A percentile compares a stretch with the other conserved stretches of the same genome.
phyloP scores from a whole-genome alignment of 2,329 filamentous ascomycete species.

The Sporothrix inflata region DNA sequence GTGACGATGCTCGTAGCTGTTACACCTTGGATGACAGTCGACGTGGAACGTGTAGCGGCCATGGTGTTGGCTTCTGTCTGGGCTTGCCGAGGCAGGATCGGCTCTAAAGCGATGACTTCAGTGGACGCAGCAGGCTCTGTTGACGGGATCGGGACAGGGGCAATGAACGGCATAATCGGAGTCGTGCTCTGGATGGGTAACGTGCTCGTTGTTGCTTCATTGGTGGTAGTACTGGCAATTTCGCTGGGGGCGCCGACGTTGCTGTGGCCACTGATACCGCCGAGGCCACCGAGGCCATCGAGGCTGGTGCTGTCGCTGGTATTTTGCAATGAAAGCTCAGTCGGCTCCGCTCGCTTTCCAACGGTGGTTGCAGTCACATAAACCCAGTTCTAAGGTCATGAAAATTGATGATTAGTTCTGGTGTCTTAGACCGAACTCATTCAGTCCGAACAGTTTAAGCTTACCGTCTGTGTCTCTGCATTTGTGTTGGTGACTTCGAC shows the following conservation, averaged over 20 bases:
- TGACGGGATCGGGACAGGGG: background rate
- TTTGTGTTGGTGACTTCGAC: slow-evolving; percentile 32
- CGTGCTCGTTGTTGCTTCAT: background rate
- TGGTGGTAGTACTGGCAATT: background rate
- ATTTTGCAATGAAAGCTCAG: background rate
- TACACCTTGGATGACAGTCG: slow-evolving; percentile 26
- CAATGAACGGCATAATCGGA: background rate
- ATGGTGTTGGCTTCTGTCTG: slow-evolving; percentile 26
- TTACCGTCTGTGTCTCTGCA: slow-evolving; percentile 35
- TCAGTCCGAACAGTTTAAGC: background rate
- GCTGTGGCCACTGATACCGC: background rate
- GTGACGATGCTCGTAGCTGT: slow-evolving; percentile 27
- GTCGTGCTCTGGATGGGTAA: background rate
- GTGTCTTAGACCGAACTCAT: no score
- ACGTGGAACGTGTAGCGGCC: slow-evolving; percentile 18
- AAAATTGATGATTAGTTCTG: background rate
- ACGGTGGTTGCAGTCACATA: slow-evolving; percentile 29
- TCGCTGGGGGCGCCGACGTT: background rate
- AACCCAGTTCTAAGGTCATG: slow-evolving; percentile 29
- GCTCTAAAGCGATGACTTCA: background rate
- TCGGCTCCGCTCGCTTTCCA: slow-evolving; percentile 26
- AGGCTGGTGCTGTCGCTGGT: background rate
- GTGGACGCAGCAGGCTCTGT: background rate
- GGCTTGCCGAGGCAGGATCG: slow-evolving; percentile 23
- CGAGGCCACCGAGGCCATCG: background rate